These are phyloP conservation scores for Cyclotella baltica DNA, from an alignment of 108 stramenopile genomes.

Conservation along the genomic window DNA sequence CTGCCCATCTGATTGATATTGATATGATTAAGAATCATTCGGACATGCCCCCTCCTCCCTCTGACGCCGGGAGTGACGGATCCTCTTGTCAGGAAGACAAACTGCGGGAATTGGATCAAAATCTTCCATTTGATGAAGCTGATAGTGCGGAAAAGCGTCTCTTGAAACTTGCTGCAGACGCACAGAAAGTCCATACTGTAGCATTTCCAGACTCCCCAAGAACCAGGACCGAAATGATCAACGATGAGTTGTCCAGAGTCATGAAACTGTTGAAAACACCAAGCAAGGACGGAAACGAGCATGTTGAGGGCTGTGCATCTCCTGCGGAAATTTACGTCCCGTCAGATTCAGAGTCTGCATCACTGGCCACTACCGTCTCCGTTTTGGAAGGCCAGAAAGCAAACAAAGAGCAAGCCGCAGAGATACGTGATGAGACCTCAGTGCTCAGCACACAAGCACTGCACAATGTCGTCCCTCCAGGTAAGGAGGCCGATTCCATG, in stretches of 20 bases:
- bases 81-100: conserved; percentile 39
- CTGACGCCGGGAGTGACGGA: conserved; percentile 41
- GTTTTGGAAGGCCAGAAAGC: background rate
- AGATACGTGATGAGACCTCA: background rate
- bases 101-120: background rate
- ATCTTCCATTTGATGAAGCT: background rate
- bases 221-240: conserved; percentile 28
- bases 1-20: conserved; percentile 22
- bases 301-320: conserved; percentile 1
- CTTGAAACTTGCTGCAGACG: background rate
- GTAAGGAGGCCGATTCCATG: background rate
- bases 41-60: conserved; percentile 47
- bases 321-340: background rate
- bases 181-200: background rate
- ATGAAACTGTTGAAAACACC: conserved; percentile 31
- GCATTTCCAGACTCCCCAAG: too few species aligned
- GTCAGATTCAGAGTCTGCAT: conserved; percentile 3
- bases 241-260: conserved; percentile 42
- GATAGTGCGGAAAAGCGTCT: conserved; percentile 2
- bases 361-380: background rate
- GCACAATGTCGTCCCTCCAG: background rate
- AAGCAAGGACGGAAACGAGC: background rate
- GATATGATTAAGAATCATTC: conserved; percentile 30
- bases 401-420: background rate
- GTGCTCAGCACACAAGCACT: background rate